phyloP scores from a whole-genome alignment of 495 filamentous ascomycete species.

The Aspergillus coremiiformis region DNA sequence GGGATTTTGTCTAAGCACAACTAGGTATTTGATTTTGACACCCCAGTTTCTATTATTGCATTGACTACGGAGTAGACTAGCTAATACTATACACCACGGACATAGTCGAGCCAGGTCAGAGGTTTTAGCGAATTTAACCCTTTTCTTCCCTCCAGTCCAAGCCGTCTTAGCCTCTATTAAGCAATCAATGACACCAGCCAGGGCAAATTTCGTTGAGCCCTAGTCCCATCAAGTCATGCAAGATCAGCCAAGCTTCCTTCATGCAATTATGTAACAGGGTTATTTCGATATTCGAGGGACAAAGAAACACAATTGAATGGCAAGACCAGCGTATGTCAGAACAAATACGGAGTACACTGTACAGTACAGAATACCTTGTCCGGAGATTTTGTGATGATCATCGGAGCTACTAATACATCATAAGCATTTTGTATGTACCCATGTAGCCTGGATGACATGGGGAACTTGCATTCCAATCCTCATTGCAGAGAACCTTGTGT shows the following conservation, averaged over 20 bases:
- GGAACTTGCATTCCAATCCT: no score
- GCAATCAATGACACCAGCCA: constrained; percentile 11
- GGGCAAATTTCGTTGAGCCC: not conserved
- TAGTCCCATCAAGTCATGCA: not conserved
- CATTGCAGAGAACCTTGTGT: no score
- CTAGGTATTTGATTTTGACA: not conserved
- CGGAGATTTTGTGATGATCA: not conserved
- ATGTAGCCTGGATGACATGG: not conserved
- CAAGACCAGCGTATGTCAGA: not conserved
- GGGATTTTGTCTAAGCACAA: not conserved
- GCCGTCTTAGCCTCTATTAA: constrained; percentile 9
- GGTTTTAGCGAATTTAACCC: not conserved
- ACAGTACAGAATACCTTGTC: no score
- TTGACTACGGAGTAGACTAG: not conserved
- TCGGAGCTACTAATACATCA: no score
- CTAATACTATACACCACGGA: not conserved
- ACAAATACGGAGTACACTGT: no score
- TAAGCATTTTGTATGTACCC: no score
- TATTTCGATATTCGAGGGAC: not conserved
- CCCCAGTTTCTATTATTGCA: not conserved
- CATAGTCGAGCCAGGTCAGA: not conserved
- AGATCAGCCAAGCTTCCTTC: not conserved
- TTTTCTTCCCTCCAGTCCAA: not conserved
- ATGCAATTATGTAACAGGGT: not conserved
- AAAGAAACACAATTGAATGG: not conserved